phyloP scores from a whole-genome alignment of 495 filamentous ascomycete species.

The Penicillium longicatenatum region DNA sequence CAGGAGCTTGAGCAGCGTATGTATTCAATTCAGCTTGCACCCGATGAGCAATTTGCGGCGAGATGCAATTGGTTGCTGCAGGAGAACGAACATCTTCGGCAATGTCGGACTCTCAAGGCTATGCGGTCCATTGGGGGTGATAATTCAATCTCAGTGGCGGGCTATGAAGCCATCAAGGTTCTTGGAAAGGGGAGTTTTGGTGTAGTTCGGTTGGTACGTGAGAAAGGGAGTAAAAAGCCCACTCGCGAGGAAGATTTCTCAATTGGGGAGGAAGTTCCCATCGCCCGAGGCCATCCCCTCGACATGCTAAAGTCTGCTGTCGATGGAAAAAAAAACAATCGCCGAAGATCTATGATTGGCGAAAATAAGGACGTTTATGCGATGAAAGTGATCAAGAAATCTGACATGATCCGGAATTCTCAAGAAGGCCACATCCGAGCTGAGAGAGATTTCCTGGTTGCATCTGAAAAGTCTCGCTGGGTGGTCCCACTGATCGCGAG shows the following conservation, averaged over 20 bases:
- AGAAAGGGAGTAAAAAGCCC: conserved; percentile 39
- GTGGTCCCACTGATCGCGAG: conserved; percentile 85
- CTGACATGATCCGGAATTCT: conserved; percentile 81
- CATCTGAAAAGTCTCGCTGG: conserved; percentile 80
- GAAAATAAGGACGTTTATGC: conserved; percentile 70
- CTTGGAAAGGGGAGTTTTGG: conserved; percentile 97
- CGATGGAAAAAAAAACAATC: conserved; percentile 25
- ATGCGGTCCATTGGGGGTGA: conserved; percentile 41
- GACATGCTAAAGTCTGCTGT: conserved; percentile 28
- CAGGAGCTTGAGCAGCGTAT: conserved; percentile 67
- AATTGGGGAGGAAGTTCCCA: background rate
- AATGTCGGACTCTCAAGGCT: conserved; percentile 68
- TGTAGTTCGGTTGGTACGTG: conserved; percentile 79
- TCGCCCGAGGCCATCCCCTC: conserved; percentile 5
- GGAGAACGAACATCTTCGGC: conserved; percentile 77
- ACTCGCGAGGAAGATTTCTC: conserved; percentile 10
- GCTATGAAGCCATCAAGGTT: conserved; percentile 80
- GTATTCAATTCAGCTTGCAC: conserved; percentile 46
- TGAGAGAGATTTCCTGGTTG: conserved; percentile 88
- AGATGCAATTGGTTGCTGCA: conserved; percentile 60
- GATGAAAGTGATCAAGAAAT: conserved; percentile 96
- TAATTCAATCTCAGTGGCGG: conserved; percentile 54
- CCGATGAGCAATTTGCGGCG: conserved; percentile 55
- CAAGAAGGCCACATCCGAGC: conserved; percentile 93
- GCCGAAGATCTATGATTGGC: conserved; percentile 33